Evolutionary conservation across 306 rosid species (phyloP), one percentile per base, ranked within the genome.

Genomic region (Medicago ruthenica): DNA sequence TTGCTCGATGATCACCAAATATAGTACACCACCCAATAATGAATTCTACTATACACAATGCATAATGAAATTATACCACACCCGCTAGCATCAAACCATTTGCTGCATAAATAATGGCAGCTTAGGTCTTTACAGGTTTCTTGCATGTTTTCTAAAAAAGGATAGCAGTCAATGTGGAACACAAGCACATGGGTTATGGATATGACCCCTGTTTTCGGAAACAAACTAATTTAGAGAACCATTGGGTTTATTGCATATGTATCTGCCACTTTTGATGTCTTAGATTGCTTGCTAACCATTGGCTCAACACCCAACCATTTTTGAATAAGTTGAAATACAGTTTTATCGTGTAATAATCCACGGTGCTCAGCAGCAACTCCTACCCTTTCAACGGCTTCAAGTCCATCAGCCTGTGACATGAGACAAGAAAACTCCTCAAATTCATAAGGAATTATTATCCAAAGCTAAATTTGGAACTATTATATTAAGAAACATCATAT

Each of bases 391-490:
- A 53, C 80, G 40, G 97, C 94, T 50, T 75, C 69, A 42, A 94
- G 88, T 82, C 96, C 92, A 80, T 94, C 98, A 5, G 95, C 95
- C 97, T 94, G 84, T 66, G n/a, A 65, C 47, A 80, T 75, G 62
- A 34, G 51, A 82, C 78, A 78, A 76, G 21, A 54, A 24, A 76
- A 45, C 39, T 57, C 34, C 54, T 42, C 7, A 40, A 63, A 70
- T 63, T 36, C 27, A 60, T 16, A 66, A 48, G 44, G 16, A 73
- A 75, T 40, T 61, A 14, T 45, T 57, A 22, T 45, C 51, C 34
- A 7, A 55, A 67, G 64, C 67, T 16, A 47, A 47, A 60, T 67
- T 31, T 54, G 53, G 41, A 47, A 76, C 41, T 62, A 34, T 24
- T 20, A 27, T 18, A 53, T 50, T 50, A 61, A 59, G 50, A 48